Evolutionary conservation across 768 basidiomycete species (phyloP).

Genomic region (Lentinula guzmanii): DNA sequence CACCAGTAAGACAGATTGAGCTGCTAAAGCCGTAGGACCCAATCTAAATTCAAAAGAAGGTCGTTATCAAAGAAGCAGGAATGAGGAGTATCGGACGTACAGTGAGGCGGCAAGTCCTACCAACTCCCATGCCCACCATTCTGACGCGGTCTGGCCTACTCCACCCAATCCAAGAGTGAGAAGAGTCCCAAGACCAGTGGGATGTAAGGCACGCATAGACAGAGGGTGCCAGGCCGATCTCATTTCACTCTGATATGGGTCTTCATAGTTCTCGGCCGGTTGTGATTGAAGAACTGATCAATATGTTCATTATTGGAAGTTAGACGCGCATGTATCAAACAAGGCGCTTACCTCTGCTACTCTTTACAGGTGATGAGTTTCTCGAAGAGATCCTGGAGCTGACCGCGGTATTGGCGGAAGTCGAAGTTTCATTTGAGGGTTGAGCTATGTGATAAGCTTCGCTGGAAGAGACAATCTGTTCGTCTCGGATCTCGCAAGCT

Average conservation of each 20-base stretch:
- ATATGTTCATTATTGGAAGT: not conserved
- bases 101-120: conserved; percentile 51
- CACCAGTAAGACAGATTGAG: conserved; percentile 80
- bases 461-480: not conserved
- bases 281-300: not conserved
- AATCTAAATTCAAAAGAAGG: conserved; percentile 34
- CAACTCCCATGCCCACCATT: conserved; percentile 99
- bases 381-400: not conserved
- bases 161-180: conserved; percentile 78
- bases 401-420: not conserved
- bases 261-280: not conserved
- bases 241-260: conserved; percentile 2
- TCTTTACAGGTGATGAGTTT: not conserved
- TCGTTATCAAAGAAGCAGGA: not conserved
- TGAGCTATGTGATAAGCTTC: not conserved
- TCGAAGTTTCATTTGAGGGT: not conserved
- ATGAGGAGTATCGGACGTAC: conserved; percentile 18
- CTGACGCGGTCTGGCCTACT: conserved; percentile 77
- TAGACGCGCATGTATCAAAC: not conserved
- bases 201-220: conserved; percentile 48
- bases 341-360: not conserved
- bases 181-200: conserved; percentile 59
- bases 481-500: not conserved
- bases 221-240: conserved; percentile 80
- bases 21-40: conserved; percentile 76